These are phyloP conservation scores for Bauhinia variegata DNA, from an alignment of 306 rosid genomes.

Conservation along the genomic window DNA sequence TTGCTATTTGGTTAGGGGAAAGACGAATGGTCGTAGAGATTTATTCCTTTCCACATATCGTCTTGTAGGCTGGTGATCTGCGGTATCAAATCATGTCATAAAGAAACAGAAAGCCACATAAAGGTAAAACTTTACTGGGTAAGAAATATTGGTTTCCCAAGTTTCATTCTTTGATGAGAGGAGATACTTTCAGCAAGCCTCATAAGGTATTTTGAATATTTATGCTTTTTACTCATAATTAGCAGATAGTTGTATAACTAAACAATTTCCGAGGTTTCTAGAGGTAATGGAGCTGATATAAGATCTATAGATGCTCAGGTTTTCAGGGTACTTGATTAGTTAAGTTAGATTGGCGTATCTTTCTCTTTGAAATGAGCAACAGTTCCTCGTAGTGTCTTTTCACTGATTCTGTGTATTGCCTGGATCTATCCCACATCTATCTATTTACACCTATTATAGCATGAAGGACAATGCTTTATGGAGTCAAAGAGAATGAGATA, in stretches of 20 bases:
- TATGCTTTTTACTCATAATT: background rate
- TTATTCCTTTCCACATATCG: background rate
- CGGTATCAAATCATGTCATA: background rate
- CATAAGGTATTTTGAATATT: no score
- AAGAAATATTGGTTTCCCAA: background rate
- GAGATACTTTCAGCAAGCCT: no score
- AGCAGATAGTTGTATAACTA: no score
- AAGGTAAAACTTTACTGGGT: no score
- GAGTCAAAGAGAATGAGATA: background rate
- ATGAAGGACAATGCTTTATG: background rate
- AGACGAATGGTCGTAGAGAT: background rate
- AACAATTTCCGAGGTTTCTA: no score
- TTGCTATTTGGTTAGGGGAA: background rate
- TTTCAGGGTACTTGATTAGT: no score
- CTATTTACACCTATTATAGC: background rate
- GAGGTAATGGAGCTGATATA: no score
- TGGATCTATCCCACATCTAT: background rate
- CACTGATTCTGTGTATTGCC: background rate
- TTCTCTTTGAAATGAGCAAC: no score
- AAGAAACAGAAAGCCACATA: background rate
- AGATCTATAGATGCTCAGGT: no score
- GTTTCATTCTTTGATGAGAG: slow-evolving; percentile 1
- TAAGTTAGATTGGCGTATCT: no score
- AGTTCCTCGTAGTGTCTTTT: background rate
- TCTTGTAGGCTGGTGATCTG: background rate